A percentile compares a stretch with the other conserved stretches of the same genome.
phyloP scores from a whole-genome alignment of 139 green algal species.

The Mesotaenium endlicherianum region DNA sequence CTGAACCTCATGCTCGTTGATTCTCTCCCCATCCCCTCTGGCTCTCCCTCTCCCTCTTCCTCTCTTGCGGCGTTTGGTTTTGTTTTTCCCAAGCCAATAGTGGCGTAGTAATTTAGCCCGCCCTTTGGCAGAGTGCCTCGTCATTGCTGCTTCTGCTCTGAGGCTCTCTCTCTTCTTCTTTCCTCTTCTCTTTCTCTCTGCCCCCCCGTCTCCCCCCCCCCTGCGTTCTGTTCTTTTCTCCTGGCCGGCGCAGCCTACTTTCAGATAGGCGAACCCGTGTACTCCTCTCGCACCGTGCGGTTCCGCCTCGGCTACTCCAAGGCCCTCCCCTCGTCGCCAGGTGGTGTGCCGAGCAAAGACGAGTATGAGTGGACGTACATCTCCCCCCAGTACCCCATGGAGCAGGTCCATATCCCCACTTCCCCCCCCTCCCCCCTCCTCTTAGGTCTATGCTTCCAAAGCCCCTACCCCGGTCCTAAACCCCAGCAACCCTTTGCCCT shows the following conservation, averaged over 20 bases:
- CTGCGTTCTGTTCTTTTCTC: background rate
- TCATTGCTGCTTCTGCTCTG: too few species aligned
- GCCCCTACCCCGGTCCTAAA: background rate
- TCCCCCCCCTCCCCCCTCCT: too few species aligned
- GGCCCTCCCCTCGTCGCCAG: background rate
- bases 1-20: too few species aligned
- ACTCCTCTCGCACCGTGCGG: conserved; percentile 39
- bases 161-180: too few species aligned
- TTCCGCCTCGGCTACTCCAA: conserved; percentile 42
- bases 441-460: background rate
- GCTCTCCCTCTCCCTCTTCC: too few species aligned
- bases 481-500: background rate
- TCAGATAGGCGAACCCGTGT: conserved; percentile 46
- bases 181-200: too few species aligned
- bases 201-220: too few species aligned
- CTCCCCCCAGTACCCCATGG: conserved; percentile 49
- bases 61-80: too few species aligned
- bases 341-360: background rate
- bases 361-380: conserved; percentile 45
- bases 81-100: too few species aligned
- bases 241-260: conserved; percentile 38
- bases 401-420: conserved; percentile 11
- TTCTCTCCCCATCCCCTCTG: too few species aligned
- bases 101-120: too few species aligned
- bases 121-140: too few species aligned